phyloP scores from a whole-genome alignment of 495 filamentous ascomycete species.

The Ascodesmis nigricans region DNA sequence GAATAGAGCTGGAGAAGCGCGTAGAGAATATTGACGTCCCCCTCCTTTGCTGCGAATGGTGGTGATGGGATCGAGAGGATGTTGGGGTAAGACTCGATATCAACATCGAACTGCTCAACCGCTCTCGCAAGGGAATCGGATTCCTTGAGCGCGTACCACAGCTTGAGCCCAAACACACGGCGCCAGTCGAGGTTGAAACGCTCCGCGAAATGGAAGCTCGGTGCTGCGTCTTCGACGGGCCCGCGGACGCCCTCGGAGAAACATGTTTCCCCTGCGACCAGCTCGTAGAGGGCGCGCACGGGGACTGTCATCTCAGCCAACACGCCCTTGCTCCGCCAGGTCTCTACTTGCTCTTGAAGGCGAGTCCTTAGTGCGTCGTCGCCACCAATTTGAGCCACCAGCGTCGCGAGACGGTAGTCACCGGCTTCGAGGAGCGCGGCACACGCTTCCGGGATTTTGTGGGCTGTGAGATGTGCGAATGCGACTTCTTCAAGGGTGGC shows the following conservation, averaged over 20 bases:
- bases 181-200: constrained; percentile 77
- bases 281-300: constrained; percentile 68
- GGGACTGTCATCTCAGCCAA: constrained; percentile 71
- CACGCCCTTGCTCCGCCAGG: constrained; percentile 60
- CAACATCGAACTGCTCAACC: constrained; percentile 42
- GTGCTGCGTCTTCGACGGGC: constrained; percentile 49
- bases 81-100: constrained; percentile 28
- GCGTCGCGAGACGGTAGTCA: constrained; percentile 58
- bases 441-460: constrained; percentile 63
- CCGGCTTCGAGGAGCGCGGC: constrained; percentile 45
- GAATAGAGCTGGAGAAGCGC: constrained; percentile 62
- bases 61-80: too few relatives aligned
- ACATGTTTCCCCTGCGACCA: constrained; percentile 67
- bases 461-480: constrained; percentile 51
- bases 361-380: constrained; percentile 41
- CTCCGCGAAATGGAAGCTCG: constrained; percentile 53
- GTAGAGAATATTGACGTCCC: constrained; percentile 63
- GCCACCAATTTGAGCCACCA: constrained; percentile 58
- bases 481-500: constrained; percentile 57
- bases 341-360: constrained; percentile 52
- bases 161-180: constrained; percentile 70
- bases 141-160: constrained; percentile 58
- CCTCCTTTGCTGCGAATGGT: constrained; percentile 23
- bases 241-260: constrained; percentile 54
- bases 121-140: constrained; percentile 50